Percentiles rank a stretch among this genome's conserved stretches.
phyloP scores from a whole-genome alignment of 768 basidiomycete genomes.

The Phanerodontia chrysosporium region DNA sequence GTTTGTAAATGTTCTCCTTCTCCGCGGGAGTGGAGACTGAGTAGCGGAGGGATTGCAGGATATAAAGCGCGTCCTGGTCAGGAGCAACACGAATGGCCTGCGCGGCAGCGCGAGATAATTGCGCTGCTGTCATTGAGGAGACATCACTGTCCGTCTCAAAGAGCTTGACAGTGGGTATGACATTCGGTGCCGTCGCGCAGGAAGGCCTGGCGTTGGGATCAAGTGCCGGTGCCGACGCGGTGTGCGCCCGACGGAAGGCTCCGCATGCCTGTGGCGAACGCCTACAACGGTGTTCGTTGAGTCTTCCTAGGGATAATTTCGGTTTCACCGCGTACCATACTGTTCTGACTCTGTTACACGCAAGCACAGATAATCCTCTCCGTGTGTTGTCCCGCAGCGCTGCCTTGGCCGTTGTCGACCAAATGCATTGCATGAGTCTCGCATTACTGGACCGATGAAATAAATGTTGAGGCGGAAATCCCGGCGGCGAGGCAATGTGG shows the following conservation, averaged over 20 bases:
- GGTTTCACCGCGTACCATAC: neutral
- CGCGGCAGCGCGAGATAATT: slow-evolving; percentile 37
- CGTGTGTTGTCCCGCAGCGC: slow-evolving; percentile 18
- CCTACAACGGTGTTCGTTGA: neutral
- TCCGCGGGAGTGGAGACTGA: slow-evolving; percentile 23
- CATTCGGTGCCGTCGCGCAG: neutral
- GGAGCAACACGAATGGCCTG: slow-evolving; percentile 40
- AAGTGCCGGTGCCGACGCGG: neutral
- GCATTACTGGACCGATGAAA: slow-evolving; percentile 42
- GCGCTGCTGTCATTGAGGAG: slow-evolving; percentile 18
- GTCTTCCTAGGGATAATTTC: neutral
- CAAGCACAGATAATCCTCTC: slow-evolving; percentile 2
- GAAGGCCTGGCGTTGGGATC: neutral
- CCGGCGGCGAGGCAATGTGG: neutral
- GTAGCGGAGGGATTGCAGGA: slow-evolving; percentile 54
- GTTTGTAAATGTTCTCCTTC: slow-evolving; percentile 20
- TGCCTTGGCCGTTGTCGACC: slow-evolving; percentile 48
- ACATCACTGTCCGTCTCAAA: neutral
- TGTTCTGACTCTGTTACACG: neutral
- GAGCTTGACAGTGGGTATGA: neutral
- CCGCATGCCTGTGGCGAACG: neutral
- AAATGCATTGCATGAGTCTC: slow-evolving; percentile 69
- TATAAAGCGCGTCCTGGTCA: slow-evolving; percentile 44
- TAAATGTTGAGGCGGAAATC: neutral
- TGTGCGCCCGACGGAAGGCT: neutral